phyloP scores from a whole-genome alignment of 805 yeast species.

The Clavispora phyllophila region DNA sequence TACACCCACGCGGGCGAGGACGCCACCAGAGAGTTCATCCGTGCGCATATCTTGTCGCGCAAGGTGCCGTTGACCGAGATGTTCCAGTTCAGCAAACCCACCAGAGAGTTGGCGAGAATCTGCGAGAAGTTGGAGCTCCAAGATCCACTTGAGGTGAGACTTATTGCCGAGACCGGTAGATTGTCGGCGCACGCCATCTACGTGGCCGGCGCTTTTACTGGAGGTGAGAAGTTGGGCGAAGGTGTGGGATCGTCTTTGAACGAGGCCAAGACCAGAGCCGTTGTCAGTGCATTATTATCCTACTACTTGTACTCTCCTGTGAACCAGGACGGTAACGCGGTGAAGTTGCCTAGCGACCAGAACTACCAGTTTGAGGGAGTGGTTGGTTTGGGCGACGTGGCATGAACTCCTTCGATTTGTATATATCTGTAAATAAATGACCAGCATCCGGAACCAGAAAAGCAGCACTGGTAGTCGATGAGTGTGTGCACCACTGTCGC shows the following conservation, averaged over 20 bases:
- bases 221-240: slow-evolving; percentile 80
- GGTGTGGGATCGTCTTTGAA: slow-evolving; percentile 87
- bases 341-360: slow-evolving; percentile 58
- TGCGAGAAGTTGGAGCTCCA: slow-evolving; percentile 71
- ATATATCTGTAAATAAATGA: slow-evolving; percentile 10
- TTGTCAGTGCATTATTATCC: slow-evolving; percentile 82
- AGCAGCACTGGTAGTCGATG: too few species aligned
- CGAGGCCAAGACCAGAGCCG: slow-evolving; percentile 91
- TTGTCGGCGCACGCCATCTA: slow-evolving; percentile 75
- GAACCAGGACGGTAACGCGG: slow-evolving; percentile 34
- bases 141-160: slow-evolving; percentile 67
- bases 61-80: slow-evolving; percentile 67
- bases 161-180: slow-evolving; percentile 93
- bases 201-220: slow-evolving; percentile 88
- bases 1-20: slow-evolving; percentile 69
- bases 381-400: slow-evolving; percentile 41
- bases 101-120: slow-evolving; percentile 72
- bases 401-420: slow-evolving; percentile 25
- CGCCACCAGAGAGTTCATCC: slow-evolving; percentile 62
- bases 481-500: not conserved
- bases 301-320: slow-evolving; percentile 91
- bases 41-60: slow-evolving; percentile 75
- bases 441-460: slow-evolving; percentile 1
- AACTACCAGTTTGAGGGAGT: slow-evolving; percentile 37
- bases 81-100: slow-evolving; percentile 81